A percentile compares a stretch with the other conserved stretches of the same genome.
These are phyloP conservation scores for Austroboletus novae-zelandiae DNA, from an alignment of 1,284 basidiomycete genomes.

Conservation along the genomic window DNA sequence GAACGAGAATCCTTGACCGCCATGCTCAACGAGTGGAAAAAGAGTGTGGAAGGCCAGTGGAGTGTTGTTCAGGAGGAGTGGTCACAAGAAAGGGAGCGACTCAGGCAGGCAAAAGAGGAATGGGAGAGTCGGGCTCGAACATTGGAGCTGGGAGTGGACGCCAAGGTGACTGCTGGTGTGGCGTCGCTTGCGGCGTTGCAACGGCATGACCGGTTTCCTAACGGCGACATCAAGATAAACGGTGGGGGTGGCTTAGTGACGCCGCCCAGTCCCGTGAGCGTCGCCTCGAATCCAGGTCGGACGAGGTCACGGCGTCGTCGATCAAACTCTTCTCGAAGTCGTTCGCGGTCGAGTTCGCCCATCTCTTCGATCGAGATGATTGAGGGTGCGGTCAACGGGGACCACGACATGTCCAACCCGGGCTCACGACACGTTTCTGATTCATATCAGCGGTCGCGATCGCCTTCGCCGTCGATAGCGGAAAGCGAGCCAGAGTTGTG, in stretches of 20 bases:
- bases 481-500: constrained; percentile 40
- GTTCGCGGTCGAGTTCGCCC: constrained; percentile 31
- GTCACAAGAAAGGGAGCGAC: constrained; percentile 75
- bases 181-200: constrained; percentile 40
- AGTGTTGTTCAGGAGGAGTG: constrained; percentile 67
- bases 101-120: constrained; percentile 74
- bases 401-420: constrained; percentile 19
- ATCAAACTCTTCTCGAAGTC: constrained; percentile 30
- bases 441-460: constrained; percentile 33
- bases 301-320: constrained; percentile 35
- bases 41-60: constrained; percentile 77
- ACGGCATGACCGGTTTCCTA: constrained; percentile 34
- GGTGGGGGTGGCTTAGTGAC: constrained; percentile 57
- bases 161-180: constrained; percentile 48
- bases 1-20: constrained; percentile 47
- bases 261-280: constrained; percentile 69
- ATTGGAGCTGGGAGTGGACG: constrained; percentile 43
- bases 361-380: constrained; percentile 37
- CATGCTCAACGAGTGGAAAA: constrained; percentile 66
- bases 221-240: constrained; percentile 35
- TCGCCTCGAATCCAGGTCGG: constrained; percentile 56
- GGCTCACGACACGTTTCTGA: constrained; percentile 30
- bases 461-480: constrained; percentile 38
- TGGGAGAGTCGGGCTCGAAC: constrained; percentile 65
- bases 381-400: constrained; percentile 23